Evolutionary conservation across 805 yeast genomes (phyloP).

Genomic region (Starmera amethionina): DNA sequence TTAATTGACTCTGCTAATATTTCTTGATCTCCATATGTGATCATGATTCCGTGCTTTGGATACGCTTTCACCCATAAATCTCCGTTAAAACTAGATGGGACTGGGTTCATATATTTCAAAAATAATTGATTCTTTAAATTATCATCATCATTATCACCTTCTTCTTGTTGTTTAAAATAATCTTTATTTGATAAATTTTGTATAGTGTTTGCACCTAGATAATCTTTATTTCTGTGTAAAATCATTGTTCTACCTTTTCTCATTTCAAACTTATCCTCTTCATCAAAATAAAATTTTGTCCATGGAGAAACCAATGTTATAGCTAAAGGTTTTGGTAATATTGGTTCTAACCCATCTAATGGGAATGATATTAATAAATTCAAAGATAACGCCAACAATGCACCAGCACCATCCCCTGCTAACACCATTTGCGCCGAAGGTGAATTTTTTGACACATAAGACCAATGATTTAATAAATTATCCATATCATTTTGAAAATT

Average conservation of each 20-base stretch:
- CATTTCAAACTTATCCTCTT: neutral
- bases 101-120: slow-evolving; percentile 19
- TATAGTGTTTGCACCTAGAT: no score
- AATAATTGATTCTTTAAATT: neutral
- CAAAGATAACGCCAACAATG: slow-evolving; percentile 28
- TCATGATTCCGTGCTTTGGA: slow-evolving; percentile 30
- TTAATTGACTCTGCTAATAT: slow-evolving; percentile 27
- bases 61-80: slow-evolving; percentile 30
- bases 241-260: no score
- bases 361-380: slow-evolving; percentile 29
- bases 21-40: slow-evolving; percentile 37
- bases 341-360: slow-evolving; percentile 4
- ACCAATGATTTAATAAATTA: slow-evolving; percentile 23
- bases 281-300: slow-evolving; percentile 6
- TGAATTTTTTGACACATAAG: slow-evolving; percentile 12
- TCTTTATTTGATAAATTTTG: slow-evolving; percentile 2
- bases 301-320: slow-evolving; percentile 25
- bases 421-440: slow-evolving; percentile 23
- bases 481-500: slow-evolving; percentile 19
- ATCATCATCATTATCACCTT: neutral
- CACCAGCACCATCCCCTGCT: slow-evolving; percentile 42
- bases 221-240: no score
- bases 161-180: neutral
- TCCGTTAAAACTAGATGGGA: slow-evolving; percentile 15
- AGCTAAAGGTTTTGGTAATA: slow-evolving; percentile 18